A percentile compares a stretch with the other conserved stretches of the same genome.
These are phyloP conservation scores for Ophiocordyceps robertsii DNA, from an alignment of 2,329 filamentous ascomycete genomes.

Conservation along the genomic window DNA sequence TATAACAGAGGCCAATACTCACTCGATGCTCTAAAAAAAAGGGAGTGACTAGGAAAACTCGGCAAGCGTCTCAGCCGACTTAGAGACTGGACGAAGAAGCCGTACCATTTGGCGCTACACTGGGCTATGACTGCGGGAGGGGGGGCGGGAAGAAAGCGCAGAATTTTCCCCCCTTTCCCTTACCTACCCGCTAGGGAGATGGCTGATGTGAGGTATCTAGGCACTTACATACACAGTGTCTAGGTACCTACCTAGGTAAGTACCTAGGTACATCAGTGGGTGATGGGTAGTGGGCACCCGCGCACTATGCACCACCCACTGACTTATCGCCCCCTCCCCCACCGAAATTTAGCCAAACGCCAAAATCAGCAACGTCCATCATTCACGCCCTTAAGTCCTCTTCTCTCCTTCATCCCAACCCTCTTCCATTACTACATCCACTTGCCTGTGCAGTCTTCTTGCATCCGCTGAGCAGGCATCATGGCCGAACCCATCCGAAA, in stretches of 20 bases:
- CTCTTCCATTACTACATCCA: conserved; percentile 11
- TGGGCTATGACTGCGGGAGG: too few relatives aligned
- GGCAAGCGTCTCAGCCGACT: too few relatives aligned
- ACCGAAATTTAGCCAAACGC: conserved; percentile 25
- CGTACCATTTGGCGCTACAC: too few relatives aligned
- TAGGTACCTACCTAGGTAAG: background rate
- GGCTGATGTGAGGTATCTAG: background rate
- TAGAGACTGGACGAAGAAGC: too few relatives aligned
- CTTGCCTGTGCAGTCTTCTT: conserved; percentile 11
- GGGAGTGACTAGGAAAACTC: too few relatives aligned
- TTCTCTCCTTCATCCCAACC: conserved; percentile 13
- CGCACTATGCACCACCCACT: background rate
- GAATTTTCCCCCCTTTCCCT: too few relatives aligned
- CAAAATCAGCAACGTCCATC: conserved; percentile 17
- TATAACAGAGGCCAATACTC: too few relatives aligned
- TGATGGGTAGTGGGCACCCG: too few relatives aligned
- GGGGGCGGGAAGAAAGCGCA: too few relatives aligned
- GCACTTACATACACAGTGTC: background rate
- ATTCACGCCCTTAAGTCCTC: conserved; percentile 15
- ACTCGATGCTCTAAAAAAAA: too few relatives aligned
- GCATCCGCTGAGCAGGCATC: conserved; percentile 18
- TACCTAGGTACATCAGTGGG: too few relatives aligned
- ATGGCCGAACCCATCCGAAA: conserved; percentile 54
- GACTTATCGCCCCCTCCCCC: conserved; percentile 12
- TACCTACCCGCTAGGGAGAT: too few relatives aligned